phyloP scores from a whole-genome alignment of 2,329 filamentous ascomycete species.

The Arthroderma sp. region DNA sequence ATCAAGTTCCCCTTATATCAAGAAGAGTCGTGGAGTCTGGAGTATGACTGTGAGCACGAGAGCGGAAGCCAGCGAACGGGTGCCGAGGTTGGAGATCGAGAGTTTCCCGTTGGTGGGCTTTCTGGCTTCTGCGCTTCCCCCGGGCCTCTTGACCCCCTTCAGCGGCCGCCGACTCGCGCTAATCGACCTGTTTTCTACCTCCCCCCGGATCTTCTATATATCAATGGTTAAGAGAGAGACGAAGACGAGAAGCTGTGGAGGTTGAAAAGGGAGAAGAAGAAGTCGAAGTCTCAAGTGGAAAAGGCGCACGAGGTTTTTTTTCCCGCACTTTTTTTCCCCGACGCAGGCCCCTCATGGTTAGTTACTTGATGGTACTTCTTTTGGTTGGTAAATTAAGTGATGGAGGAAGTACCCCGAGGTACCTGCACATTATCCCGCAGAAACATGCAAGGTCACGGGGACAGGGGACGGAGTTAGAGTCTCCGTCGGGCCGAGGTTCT shows the following conservation, averaged over 20 bases:
- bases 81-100: not conserved
- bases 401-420: not conserved
- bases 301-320: constrained; percentile 2
- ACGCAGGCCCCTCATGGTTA: not conserved
- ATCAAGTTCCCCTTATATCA: not conserved
- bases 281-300: not conserved
- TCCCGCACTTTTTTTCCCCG: not conserved
- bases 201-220: too few species aligned
- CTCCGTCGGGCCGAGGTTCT: not conserved
- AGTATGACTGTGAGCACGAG: not conserved
- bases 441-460: not conserved
- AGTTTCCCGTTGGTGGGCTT: not conserved
- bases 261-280: too few species aligned
- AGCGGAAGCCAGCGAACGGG: not conserved
- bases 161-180: too few species aligned
- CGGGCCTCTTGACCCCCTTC: too few species aligned
- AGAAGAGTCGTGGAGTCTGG: too few species aligned
- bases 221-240: too few species aligned
- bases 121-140: too few species aligned
- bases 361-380: not conserved
- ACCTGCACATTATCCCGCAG: not conserved
- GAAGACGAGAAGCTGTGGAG: too few species aligned
- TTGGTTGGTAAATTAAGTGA: not conserved
- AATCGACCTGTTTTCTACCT: too few species aligned
- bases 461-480: not conserved